Conservation (phyloP, 257 asterid species). For the Salvia miltiorrhiza region DNA sequence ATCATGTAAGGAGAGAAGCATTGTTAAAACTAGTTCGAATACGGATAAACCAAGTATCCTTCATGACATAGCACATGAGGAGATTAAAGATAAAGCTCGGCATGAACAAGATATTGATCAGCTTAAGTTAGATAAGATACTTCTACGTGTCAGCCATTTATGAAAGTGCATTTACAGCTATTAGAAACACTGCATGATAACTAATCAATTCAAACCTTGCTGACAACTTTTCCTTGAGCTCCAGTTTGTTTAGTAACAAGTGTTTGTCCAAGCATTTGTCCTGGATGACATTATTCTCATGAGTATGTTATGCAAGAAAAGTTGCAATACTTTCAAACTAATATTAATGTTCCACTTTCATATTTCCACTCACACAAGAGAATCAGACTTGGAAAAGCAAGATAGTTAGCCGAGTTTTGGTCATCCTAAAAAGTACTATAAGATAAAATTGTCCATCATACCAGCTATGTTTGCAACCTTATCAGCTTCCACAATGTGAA, state of each 20-base stretch:
- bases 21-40: not conserved
- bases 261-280: slow-evolving; percentile 89
- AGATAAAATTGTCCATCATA: slow-evolving; percentile 21
- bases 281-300: slow-evolving; percentile 43
- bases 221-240: slow-evolving; percentile 90
- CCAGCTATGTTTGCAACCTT: slow-evolving; percentile 85
- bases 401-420: not conserved
- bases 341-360: not conserved
- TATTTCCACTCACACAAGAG: not conserved
- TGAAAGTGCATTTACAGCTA: not conserved
- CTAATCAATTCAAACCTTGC: slow-evolving; percentile 64
- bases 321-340: not conserved
- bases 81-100: not conserved
- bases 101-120: not conserved
- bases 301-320: not conserved
- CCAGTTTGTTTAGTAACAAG: slow-evolving; percentile 98
- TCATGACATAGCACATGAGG: not conserved
- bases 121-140: not conserved
- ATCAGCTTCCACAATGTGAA: slow-evolving; percentile 78
- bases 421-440: not conserved
- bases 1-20: not conserved
- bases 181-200: not conserved
- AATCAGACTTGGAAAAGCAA: not conserved
- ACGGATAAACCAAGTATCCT: not conserved
- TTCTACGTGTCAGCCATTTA: not conserved